Evolutionary conservation across 305 asterid genomes (phyloP).

Genomic region (Rubia tinctorum): DNA sequence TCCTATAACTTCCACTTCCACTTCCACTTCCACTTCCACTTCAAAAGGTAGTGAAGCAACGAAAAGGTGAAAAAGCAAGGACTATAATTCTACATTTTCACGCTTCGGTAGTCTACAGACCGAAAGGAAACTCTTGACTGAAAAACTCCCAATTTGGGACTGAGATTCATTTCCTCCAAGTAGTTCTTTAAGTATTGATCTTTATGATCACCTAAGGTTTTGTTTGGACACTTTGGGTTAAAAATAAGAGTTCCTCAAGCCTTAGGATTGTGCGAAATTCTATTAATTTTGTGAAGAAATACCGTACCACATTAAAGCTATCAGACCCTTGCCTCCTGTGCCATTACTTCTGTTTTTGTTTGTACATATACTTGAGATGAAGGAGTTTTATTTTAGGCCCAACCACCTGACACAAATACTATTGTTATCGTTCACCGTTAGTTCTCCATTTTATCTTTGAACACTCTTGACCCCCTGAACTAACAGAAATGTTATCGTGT

Average conservation of each 20-base stretch:
- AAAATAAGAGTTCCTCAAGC: conserved; percentile 7
- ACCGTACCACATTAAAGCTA: conserved; percentile 11
- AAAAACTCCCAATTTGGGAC: conserved; percentile 12
- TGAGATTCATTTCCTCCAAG: conserved; percentile 15
- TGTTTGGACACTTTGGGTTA: conserved; percentile 19
- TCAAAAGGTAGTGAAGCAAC: not conserved
- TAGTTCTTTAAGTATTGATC: conserved; percentile 18
- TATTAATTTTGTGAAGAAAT: conserved; percentile 24
- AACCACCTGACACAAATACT: no score
- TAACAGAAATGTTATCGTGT: no score
- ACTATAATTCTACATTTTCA: conserved; percentile 12
- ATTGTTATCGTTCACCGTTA: no score
- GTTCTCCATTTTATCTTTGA: no score
- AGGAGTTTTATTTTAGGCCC: no score
- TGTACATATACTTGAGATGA: no score
- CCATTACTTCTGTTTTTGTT: no score
- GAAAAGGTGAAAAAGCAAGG: not conserved
- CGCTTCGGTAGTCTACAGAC: conserved; percentile 9
- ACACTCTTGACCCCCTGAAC: no score
- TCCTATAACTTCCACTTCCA: not conserved
- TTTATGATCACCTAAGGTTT: conserved; percentile 18
- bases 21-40: not conserved
- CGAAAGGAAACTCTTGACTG: conserved; percentile 14
- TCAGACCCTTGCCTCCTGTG: conserved; percentile 11
- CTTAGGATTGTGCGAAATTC: conserved; percentile 7